These are phyloP conservation scores for Astragalus glycyphyllos DNA, from an alignment of 306 rosid genomes.

Conservation along the genomic window DNA sequence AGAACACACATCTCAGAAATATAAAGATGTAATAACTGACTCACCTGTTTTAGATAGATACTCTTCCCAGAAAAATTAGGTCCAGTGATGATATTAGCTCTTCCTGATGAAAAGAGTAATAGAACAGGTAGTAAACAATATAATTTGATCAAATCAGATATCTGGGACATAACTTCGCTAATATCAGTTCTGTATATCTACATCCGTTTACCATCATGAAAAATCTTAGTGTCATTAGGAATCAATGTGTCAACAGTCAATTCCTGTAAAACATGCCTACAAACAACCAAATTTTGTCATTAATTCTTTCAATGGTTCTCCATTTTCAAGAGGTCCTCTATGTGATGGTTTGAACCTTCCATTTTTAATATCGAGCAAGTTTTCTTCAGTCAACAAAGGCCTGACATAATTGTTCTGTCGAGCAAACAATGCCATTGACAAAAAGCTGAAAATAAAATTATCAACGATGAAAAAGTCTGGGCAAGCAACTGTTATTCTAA, in stretches of 20 bases:
- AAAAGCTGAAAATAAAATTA: constrained; percentile 61
- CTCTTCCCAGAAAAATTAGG: constrained; percentile 99
- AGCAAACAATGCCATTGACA: constrained; percentile 91
- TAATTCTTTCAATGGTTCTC: constrained; percentile 33
- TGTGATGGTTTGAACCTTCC: constrained; percentile 73
- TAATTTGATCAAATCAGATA: constrained; percentile 33
- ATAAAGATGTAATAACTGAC: constrained; percentile 45
- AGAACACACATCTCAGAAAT: constrained; percentile 30
- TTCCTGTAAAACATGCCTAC: constrained; percentile 96
- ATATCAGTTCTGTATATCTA: constrained; percentile 35
- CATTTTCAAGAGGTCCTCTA: constrained; percentile 25
- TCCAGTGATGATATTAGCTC: constrained; percentile 87
- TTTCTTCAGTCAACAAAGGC: constrained; percentile 80
- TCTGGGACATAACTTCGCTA: constrained; percentile 24
- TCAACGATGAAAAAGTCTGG: constrained; percentile 25
- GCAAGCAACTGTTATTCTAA: constrained; percentile 31
- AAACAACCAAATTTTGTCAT: constrained; percentile 44
- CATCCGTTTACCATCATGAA: constrained; percentile 67
- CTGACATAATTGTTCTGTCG: constrained; percentile 88
- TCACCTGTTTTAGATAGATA: constrained; percentile 95
- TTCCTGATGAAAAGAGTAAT: constrained; percentile 63
- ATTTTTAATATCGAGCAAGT: constrained; percentile 76
- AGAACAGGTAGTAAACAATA: constrained; percentile 34
- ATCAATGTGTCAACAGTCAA: constrained; percentile 96
- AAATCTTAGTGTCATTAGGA: constrained; percentile 86